phyloP scores from a whole-genome alignment of 2,329 filamentous ascomycete genomes.

The Beauveria australis region DNA sequence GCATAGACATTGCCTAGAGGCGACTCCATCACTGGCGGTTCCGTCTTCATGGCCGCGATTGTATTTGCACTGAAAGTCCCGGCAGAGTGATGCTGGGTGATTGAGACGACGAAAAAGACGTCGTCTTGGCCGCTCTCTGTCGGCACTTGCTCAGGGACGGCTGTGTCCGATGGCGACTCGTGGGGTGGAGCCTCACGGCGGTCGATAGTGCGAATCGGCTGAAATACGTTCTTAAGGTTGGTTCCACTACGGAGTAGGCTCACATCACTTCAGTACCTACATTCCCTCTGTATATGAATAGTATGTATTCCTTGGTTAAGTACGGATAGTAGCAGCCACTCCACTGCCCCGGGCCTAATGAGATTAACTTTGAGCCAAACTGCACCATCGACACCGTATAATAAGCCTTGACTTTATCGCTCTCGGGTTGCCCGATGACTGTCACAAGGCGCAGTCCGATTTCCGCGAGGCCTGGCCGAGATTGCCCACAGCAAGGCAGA shows the following conservation, averaged over 20 bases:
- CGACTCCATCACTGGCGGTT: not conserved
- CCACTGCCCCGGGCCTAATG: too few relatives aligned
- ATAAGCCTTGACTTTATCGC: not conserved
- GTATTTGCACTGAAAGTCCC: too few relatives aligned
- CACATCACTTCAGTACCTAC: too few relatives aligned
- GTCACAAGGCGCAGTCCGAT: too few relatives aligned
- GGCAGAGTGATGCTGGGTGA: not conserved
- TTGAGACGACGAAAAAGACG: not conserved
- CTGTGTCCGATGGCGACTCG: not conserved
- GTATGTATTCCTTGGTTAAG: too few relatives aligned
- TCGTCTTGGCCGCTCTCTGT: not conserved
- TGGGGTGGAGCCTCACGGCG: not conserved
- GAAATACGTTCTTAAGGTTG: too few relatives aligned
- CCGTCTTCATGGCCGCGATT: constrained; percentile 2
- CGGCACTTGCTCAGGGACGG: not conserved
- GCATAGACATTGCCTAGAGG: not conserved
- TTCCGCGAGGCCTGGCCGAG: not conserved
- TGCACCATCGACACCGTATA: too few relatives aligned
- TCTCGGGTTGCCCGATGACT: not conserved
- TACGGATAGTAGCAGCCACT: too few relatives aligned
- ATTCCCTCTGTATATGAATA: too few relatives aligned
- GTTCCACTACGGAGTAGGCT: too few relatives aligned
- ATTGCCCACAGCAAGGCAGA: not conserved
- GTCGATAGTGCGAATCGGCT: too few relatives aligned
- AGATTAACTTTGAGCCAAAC: too few relatives aligned